phyloP scores from a whole-genome alignment of 2,329 filamentous ascomycete genomes.

The Ophiostoma sp. region DNA sequence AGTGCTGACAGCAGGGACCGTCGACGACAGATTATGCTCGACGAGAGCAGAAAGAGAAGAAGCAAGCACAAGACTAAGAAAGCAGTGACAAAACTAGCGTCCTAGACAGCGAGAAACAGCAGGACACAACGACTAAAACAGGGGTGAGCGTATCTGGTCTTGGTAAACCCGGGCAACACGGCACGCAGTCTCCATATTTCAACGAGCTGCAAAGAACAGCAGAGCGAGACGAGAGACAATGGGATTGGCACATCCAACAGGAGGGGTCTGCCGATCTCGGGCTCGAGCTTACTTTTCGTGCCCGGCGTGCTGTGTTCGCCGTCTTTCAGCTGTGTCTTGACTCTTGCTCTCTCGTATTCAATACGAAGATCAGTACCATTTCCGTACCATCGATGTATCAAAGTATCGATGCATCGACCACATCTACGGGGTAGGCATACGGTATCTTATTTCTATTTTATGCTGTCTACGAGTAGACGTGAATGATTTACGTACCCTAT shows the following conservation, averaged over 20 bases:
- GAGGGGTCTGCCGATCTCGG: background rate
- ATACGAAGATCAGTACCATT: background rate
- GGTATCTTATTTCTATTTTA: too few relatives aligned
- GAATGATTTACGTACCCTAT: background rate
- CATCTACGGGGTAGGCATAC: too few relatives aligned
- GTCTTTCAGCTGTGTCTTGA: conserved; percentile 1
- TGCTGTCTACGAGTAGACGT: background rate
- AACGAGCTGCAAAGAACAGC: too few relatives aligned
- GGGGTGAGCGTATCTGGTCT: background rate
- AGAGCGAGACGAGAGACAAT: background rate
- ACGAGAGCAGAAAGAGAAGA: background rate
- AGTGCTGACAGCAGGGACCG: background rate
- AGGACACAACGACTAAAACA: background rate
- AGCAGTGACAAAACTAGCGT: background rate
- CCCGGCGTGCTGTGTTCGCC: conserved; percentile 3
- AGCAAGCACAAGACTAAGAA: background rate
- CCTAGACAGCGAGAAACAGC: background rate
- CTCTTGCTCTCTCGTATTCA: background rate
- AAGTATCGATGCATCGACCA: too few relatives aligned
- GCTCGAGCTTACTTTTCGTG: background rate
- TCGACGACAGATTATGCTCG: background rate
- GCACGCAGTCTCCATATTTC: background rate
- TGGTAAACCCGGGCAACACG: background rate
- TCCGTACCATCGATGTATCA: background rate
- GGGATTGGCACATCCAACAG: background rate